Base-by-base conservation (phyloP, 2,329 filamentous ascomycete species). In the Botrytis tulipae region DNA sequence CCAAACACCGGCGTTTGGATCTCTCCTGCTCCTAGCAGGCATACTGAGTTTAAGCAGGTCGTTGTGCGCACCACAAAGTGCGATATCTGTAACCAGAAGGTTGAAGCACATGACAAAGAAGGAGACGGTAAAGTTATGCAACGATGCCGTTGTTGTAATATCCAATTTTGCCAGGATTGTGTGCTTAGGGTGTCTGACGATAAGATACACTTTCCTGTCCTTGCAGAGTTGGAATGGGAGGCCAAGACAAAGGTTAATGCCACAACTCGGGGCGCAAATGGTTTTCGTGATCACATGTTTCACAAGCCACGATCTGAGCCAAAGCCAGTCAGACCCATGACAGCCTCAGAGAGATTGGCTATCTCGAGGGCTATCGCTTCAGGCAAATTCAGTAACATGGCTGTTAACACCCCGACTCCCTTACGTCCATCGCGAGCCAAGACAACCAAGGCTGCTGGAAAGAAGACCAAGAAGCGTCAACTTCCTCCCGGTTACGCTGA, bases 61-160 rank as follows among this genome's bases (percentile, higher is more conserved):
- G 61, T 67, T 32, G 70, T 72, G 0, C 62, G 63, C 20, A 72
- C 70, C 7, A 66, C 70, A 3, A 72, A 72, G n/a, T 72, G 70
- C 29, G 70, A 72, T 29, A 29, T 60, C 22, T 72, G 70, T 29
- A 57, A 57, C n/a, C 12, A 68, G 0, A 68, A 68, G n/a, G 48
- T 57, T 10, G 37, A 40, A 3, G 60, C 14, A 1, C 10, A 7
- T 25, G 16, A 48, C n/a, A 37, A 57, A 42, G 48, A 54, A 12
- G n/a, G 25, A 20, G 48, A 68, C 1, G 29, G 29, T 0, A 66
- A 60, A 20, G 70, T 72, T 7, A 51, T 72, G 46, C 70, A 72
- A 40, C 29, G 70, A 29, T 72, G 70, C 22, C 22, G 10, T 8
- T 9, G 37, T 20, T 72, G 70, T 3, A 72, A 72, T 4, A 59